Conservation (phyloP, 371 early-diverging fungal genomes). For the Apophysomyces trapeziformis region DNA sequence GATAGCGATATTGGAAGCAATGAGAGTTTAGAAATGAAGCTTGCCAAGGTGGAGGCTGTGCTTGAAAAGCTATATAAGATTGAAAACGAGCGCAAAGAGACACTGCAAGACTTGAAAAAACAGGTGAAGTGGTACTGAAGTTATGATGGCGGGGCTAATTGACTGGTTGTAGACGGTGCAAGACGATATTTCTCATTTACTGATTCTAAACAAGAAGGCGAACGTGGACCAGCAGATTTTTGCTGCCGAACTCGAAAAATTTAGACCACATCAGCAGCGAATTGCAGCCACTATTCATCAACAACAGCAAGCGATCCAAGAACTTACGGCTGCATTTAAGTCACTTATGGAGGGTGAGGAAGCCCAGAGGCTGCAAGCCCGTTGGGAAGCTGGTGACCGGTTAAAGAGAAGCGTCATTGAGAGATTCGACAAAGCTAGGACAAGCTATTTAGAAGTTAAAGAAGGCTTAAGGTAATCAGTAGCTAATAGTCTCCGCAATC, state of each 20-base stretch:
- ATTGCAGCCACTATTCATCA: conserved; percentile 76
- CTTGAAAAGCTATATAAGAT: conserved; percentile 78
- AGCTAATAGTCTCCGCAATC: neutral
- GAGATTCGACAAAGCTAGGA: conserved; percentile 63
- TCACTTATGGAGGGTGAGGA: conserved; percentile 77
- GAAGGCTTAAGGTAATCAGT: conserved; percentile 59
- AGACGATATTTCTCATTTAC: conserved; percentile 87
- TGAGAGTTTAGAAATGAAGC: conserved; percentile 47
- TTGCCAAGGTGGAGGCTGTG: conserved; percentile 69
- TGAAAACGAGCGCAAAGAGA: conserved; percentile 77
- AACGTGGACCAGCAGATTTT: conserved; percentile 87
- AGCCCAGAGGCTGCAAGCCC: conserved; percentile 67
- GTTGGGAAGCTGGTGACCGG: conserved; percentile 68
- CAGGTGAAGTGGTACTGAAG: conserved; percentile 53
- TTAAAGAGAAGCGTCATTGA: conserved; percentile 61
- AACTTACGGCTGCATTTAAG: conserved; percentile 74
- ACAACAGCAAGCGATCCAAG: conserved; percentile 78
- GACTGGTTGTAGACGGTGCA: conserved; percentile 60
- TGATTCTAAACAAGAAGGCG: conserved; percentile 82
- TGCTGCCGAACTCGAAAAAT: conserved; percentile 90
- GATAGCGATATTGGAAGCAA: conserved; percentile 50
- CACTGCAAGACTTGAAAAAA: conserved; percentile 82
- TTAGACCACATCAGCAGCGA: conserved; percentile 75
- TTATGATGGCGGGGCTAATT: neutral
- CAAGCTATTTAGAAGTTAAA: conserved; percentile 64